Evolutionary conservation across 495 filamentous ascomycete species (phyloP), one percentile per base, ranked within the genome.

Genomic region (Sabuloglossum arenarium): DNA sequence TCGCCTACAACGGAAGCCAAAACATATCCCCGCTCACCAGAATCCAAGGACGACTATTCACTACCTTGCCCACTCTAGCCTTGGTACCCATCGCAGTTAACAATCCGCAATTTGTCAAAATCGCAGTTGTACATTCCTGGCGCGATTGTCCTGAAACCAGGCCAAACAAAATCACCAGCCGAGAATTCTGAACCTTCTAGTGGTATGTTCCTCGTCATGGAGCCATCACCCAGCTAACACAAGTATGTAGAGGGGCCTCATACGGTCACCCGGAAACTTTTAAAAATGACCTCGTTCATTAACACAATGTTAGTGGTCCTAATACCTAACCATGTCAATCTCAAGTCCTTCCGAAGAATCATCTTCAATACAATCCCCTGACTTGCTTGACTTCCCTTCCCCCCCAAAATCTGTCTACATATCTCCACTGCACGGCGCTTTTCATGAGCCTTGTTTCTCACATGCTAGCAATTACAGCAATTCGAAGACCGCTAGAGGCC

Each of bases 401-500:
- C 55, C 34, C 19, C 55, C 45, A 6, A 43, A 59, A 37, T 14
- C 27, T 10, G 31, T 62, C 59, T 54, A 39, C 2, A 51, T 32
- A 32, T 30, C 54, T n/a, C 12, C 57, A 56, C 46, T 59, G 46
- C 32, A 59, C 4, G 56, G 60, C 12, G n/a, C 27, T 27, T 4
- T 3, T 53, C 11, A 53, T 60, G 53, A 54, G n/a, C 51, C 34
- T 37, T 14, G 53, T 28, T 59, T 54, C 56, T 72, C 63, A 70
- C 68, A 61, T 62, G 56, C 64, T 66, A 63, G 52, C 69, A 59
- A 55, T 37, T 49, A 55, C 65, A 95, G 88, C 58, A 94, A 95
- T 73, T 85, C 89, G 63, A 82, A 87, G 59, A 89, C 87, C 21
- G 64, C 66, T 53, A 78, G 81, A 67, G 85, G 83, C 56, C 84